Evolutionary conservation across 1,284 basidiomycete genomes (phyloP).

Genomic region (Cutaneotrichosporon sp.): DNA sequence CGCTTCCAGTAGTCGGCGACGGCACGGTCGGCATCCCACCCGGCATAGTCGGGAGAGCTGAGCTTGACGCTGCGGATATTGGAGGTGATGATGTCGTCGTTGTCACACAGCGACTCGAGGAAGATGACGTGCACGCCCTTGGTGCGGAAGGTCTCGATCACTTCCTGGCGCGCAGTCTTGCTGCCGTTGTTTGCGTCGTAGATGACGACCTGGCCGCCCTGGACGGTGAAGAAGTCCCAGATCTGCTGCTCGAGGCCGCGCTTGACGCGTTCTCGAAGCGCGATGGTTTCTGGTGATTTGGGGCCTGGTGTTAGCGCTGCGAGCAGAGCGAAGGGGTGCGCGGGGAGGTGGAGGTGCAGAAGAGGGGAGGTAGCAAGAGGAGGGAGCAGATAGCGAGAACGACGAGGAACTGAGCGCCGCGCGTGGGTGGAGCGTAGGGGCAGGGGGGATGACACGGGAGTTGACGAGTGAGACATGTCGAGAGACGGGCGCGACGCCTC

Average conservation of each 20-base stretch:
- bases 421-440: no score
- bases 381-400: no score
- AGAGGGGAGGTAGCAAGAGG: neutral
- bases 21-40: constrained; percentile 89
- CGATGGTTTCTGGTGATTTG: constrained; percentile 66
- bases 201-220: constrained; percentile 88
- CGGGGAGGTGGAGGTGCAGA: no score
- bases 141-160: constrained; percentile 82
- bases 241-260: constrained; percentile 84
- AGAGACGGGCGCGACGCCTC: no score
- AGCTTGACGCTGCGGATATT: constrained; percentile 98
- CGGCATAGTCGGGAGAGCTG: constrained; percentile 92
- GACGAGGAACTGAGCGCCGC: no score
- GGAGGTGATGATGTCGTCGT: constrained; percentile 86
- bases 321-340: neutral
- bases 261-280: constrained; percentile 70
- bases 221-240: constrained; percentile 78
- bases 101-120: constrained; percentile 82
- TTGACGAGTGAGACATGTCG: no score
- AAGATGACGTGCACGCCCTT: constrained; percentile 87
- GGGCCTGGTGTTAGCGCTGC: constrained; percentile 4
- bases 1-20: constrained; percentile 87
- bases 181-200: constrained; percentile 99
- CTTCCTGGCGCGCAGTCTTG: constrained; percentile 63
- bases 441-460: no score